A percentile compares a stretch with the other conserved stretches of the same genome.
phyloP scores from a whole-genome alignment of 176 grass and related monocot species.

The Metroxylon sagu region DNA sequence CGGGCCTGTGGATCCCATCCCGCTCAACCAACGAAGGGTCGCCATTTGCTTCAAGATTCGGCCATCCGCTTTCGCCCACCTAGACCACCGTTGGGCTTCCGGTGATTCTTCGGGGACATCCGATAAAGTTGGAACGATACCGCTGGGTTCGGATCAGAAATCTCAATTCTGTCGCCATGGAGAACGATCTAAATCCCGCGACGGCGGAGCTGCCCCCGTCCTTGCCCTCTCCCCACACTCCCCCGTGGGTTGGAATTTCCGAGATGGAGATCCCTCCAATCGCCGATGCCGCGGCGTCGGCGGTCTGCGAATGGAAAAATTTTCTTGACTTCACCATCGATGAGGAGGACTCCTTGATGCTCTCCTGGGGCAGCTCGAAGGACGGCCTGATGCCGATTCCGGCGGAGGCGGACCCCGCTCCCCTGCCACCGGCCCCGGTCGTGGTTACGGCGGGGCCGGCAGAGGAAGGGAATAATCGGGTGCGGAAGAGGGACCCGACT shows the following conservation, averaged over 20 bases:
- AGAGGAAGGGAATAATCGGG: constrained; percentile 22
- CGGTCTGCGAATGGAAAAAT: constrained; percentile 59
- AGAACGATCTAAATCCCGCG: constrained; percentile 2
- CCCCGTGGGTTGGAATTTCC: too few species aligned
- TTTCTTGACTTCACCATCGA: constrained; percentile 51
- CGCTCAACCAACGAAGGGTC: too few species aligned
- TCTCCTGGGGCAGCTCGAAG: constrained; percentile 35
- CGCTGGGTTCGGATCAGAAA: background rate
- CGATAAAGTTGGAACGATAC: too few species aligned
- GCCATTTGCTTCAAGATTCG: too few species aligned
- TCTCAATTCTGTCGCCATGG: too few species aligned
- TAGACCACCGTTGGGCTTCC: too few species aligned
- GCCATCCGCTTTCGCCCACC: too few species aligned
- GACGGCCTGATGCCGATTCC: too few species aligned
- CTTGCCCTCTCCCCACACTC: background rate
- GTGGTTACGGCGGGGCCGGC: background rate
- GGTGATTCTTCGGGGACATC: too few species aligned
- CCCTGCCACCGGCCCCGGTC: background rate
- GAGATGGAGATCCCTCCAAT: constrained; percentile 26
- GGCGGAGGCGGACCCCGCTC: background rate
- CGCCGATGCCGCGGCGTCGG: constrained; percentile 1
- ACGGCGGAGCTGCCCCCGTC: background rate
- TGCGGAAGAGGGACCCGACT: constrained; percentile 80
- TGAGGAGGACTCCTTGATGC: constrained; percentile 31
- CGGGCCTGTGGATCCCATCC: too few species aligned